Base-by-base conservation (phyloP, 176 grass and related monocot genomes). In the Echinochloa phyllopogon region DNA sequence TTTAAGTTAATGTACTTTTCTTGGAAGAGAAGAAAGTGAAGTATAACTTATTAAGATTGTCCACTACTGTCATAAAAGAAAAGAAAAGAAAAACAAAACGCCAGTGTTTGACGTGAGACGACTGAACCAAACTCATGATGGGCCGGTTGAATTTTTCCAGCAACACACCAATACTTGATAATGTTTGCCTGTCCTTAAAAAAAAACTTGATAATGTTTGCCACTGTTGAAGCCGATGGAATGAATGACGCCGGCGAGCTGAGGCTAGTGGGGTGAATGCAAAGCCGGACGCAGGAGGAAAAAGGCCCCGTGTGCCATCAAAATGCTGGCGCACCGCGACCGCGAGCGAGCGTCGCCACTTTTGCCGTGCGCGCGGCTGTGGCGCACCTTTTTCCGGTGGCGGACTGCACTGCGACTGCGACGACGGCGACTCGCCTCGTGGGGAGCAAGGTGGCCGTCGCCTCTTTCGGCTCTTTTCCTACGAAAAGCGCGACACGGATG, bases 391-490 rank as follows among this genome's bases (percentile, higher is more conserved):
- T 33, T 33, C 29, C 29, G 29, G 29, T 33, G 29, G 29, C 29
- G 29, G 29, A 33, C 29, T 33, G 29, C 29, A 2, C 29, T n/a
- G n/a, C n/a, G n/a, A n/a, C 29, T 33, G 29, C 29, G 29, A 33
- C 29, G 29, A 33, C 29, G 29, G 29, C 29, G 36, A 16, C 16
- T 43, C 4, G 3, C 39, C 65, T 69, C 38, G 67, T 70, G 83
- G 83, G 77, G 77, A 18, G 65, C 85, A 86, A 43, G 57, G 68
- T 81, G 77, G 52, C 45, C 45, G 48, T 86, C 67, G 9, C 53
- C 59, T 53, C 82, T 85, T 85, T 76, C 83, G 83, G 62, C 77
- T 63, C 85, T 81, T 86, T 87, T 74, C 37, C n/a, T 37, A 20
- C 63, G 41, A 11, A 87, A 87, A 75, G 69, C 38, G 29, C 63